Percentiles rank a stretch among this genome's conserved stretches.
Conservation (phyloP, 257 asterid species). For the Linaria vulgaris region DNA sequence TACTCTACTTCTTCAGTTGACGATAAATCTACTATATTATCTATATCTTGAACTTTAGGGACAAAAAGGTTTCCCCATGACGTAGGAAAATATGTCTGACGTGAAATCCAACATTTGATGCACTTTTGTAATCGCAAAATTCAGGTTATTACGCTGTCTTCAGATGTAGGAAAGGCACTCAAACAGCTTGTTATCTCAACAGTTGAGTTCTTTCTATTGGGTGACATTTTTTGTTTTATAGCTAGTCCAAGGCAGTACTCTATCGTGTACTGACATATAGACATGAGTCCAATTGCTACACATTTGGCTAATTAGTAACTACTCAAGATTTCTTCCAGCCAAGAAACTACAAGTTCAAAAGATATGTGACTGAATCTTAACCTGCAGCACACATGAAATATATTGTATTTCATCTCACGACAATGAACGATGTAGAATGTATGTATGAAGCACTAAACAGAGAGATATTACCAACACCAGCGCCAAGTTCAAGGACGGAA, state of each 20-base stretch:
- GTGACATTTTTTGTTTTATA: neutral
- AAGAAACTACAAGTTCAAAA: neutral
- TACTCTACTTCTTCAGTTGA: neutral
- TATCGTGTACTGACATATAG: neutral
- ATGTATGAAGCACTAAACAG: neutral
- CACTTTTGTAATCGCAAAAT: conserved; percentile 4
- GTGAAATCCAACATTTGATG: neutral
- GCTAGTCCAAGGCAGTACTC: conserved; percentile 2
- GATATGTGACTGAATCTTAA: neutral
- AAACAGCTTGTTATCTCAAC: neutral
- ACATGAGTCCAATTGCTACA: neutral
- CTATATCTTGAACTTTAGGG: too few relatives aligned
- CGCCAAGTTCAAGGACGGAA: conserved; percentile 84
- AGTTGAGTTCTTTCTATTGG: neutral
- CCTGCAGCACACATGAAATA: conserved; percentile 12
- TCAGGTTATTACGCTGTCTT: neutral
- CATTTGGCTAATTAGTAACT: neutral
- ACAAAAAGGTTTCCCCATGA: too few relatives aligned
- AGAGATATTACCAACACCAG: conserved; percentile 91
- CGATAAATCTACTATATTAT: neutral
- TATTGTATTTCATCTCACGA: neutral
- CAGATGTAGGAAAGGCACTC: conserved; percentile 1
- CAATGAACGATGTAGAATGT: neutral
- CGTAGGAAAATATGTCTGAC: neutral
- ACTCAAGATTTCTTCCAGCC: conserved; percentile 10